Evolutionary conservation across 2,329 filamentous ascomycete species (phyloP).

Genomic region (Apiospora pterosperma): DNA sequence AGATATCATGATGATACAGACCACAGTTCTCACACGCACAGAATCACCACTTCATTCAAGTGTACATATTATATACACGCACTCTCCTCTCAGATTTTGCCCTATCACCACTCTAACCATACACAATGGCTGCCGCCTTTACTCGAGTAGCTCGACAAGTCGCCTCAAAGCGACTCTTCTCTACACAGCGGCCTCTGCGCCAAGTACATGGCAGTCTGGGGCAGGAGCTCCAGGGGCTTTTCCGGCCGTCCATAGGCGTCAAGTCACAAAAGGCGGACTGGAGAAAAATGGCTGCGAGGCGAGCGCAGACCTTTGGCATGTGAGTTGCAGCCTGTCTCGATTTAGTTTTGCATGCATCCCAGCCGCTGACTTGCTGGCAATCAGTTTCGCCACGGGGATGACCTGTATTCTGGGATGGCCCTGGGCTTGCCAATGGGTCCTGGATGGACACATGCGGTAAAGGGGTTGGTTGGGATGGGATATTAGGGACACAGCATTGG

Average conservation of each 20-base stretch:
- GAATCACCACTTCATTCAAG: too few relatives aligned
- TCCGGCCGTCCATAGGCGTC: conserved; percentile 3
- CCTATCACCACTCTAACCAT: not conserved
- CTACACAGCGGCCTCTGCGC: not conserved
- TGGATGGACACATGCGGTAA: conserved; percentile 3
- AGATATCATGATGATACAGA: not conserved
- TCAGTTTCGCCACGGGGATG: not conserved
- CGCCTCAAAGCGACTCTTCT: not conserved
- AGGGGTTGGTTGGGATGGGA: not conserved
- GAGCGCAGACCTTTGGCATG: not conserved
- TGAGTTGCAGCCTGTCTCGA: not conserved
- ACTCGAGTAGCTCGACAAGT: not conserved
- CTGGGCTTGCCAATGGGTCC: not conserved
- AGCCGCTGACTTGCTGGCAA: not conserved
- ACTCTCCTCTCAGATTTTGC: not conserved
- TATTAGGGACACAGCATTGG: not conserved
- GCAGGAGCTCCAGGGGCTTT: not conserved
- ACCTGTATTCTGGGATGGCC: conserved; percentile 4
- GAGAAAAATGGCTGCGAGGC: not conserved
- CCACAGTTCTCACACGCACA: not conserved
- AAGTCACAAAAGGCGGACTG: conserved; percentile 5
- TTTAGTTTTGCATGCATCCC: not conserved
- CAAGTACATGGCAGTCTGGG: not conserved
- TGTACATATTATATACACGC: not conserved
- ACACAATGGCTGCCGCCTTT: conserved; percentile 2